Evolutionary conservation across 768 basidiomycete genomes (phyloP), one percentile per base, ranked within the genome.

Genomic region (Leccinum fibrillosum): DNA sequence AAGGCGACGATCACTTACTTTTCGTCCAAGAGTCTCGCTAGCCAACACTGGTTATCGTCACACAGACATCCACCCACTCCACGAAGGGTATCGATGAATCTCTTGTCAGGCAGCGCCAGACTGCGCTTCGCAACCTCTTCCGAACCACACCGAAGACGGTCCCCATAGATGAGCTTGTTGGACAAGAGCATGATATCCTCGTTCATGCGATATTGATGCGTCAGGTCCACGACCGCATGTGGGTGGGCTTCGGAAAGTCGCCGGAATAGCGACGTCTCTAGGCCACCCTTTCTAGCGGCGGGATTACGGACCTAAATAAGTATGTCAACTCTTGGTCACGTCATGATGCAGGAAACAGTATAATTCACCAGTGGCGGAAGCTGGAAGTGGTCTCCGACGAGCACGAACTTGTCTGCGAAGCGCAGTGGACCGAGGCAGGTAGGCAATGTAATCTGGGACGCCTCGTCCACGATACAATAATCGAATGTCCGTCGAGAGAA

Each of bases 321-420:
- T 10, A 26, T 52, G 39, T 53, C 52, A 57, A 49, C 26, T 49
- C 7, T 17, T 1, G 4, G 17, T 23, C 21, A 19, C 9, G 19
- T 50, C 35, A 23, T 45, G 19, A 32, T 44, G 39, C 17, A 26
- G 54, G 37, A 9, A n/a, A 39, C 32, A 21, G 44, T 2, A 13
- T 3, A 2, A 64, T 82, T 57, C 64, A 96, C 96, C 42, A 98
- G 81, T 0, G 97, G 97, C 10, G 96, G 96, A 2, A 99, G 84
- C 66, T 99, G 97, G 76, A 89, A 93, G 74, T 99, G 97, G 69
- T 98, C 97, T 7, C 97, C 97, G 17, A 98, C 96, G 12, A 98
- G 86, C 5, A 98, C 84, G 63, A 98, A 99, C 44, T 81, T 92
- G 52, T 94, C 83, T 2, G 95, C 94, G 65, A 88, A 92, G 1